These are phyloP conservation scores for Solanum phureja DNA, from an alignment of 257 asterid genomes.

Conservation along the genomic window DNA sequence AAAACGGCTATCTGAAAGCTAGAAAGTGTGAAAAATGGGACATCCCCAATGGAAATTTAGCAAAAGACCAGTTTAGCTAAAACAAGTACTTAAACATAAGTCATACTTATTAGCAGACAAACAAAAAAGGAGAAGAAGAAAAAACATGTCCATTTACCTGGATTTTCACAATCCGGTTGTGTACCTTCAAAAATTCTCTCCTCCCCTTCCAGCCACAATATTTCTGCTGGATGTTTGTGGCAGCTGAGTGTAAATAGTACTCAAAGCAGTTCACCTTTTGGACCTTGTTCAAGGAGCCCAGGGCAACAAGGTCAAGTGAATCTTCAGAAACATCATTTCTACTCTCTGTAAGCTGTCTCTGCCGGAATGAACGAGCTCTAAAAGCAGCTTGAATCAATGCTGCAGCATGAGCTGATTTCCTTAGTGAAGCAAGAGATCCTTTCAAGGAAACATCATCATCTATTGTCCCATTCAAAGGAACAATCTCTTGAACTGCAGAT, in stretches of 20 bases:
- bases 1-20: neutral
- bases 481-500: slow-evolving; percentile 1
- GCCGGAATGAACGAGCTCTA: slow-evolving; percentile 11
- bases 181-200: slow-evolving; percentile 15
- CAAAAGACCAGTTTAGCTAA: neutral
- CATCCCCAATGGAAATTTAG: neutral
- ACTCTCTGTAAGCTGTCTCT: neutral
- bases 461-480: neutral
- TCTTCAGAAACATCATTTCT: slow-evolving; percentile 2
- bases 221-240: slow-evolving; percentile 15
- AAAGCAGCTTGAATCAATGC: slow-evolving; percentile 12
- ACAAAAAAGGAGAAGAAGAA: neutral
- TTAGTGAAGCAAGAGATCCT: slow-evolving; percentile 13
- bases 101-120: neutral
- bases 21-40: neutral
- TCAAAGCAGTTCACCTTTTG: slow-evolving; percentile 10
- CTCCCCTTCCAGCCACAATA: slow-evolving; percentile 18
- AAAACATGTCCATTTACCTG: slow-evolving; percentile 8
- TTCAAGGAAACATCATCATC: slow-evolving; percentile 5
- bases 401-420: slow-evolving; percentile 16
- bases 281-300: slow-evolving; percentile 7
- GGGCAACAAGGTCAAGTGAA: slow-evolving; percentile 10
- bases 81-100: neutral
- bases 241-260: slow-evolving; percentile 16
- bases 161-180: slow-evolving; percentile 8